Evolutionary conservation across 2,329 filamentous ascomycete species (phyloP).

Genomic region (Fusarium hostae): DNA sequence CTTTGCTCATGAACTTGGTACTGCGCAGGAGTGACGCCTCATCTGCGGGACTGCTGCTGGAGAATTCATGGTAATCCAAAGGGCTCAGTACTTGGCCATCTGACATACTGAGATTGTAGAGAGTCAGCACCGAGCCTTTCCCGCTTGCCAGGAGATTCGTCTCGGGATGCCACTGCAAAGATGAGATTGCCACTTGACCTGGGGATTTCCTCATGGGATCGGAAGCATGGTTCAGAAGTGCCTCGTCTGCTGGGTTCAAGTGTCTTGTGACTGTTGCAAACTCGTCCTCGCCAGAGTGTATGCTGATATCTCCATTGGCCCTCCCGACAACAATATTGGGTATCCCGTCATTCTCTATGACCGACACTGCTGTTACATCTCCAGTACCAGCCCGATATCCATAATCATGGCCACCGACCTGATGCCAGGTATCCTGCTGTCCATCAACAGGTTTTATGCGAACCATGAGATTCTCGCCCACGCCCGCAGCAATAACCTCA

Average conservation of each 20-base stretch:
- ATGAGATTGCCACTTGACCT: constrained; percentile 47
- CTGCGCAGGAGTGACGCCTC: constrained; percentile 45
- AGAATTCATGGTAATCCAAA: constrained; percentile 44
- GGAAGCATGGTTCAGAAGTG: constrained; percentile 7
- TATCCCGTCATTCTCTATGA: constrained; percentile 51
- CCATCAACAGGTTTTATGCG: constrained; percentile 50
- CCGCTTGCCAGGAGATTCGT: constrained; percentile 47
- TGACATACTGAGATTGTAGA: constrained; percentile 43
- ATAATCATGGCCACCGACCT: constrained; percentile 51
- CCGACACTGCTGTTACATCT: constrained; percentile 60
- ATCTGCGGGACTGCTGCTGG: constrained; percentile 18
- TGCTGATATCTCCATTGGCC: constrained; percentile 60
- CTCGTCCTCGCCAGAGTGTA: constrained; percentile 54
- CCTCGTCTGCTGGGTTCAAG: constrained; percentile 28
- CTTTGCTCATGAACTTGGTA: constrained; percentile 59
- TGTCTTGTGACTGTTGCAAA: constrained; percentile 44
- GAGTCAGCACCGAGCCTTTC: constrained; percentile 45
- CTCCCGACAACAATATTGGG: constrained; percentile 59
- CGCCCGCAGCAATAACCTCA: constrained; percentile 63
- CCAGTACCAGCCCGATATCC: constrained; percentile 59
- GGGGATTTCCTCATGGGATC: constrained; percentile 43
- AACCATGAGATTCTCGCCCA: constrained; percentile 62
- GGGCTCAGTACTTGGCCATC: constrained; percentile 32
- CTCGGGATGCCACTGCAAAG: constrained; percentile 49
- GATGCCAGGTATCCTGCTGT: constrained; percentile 50